phyloP scores from a whole-genome alignment of 345 rosid genomes.

The Hypericum androsaemum region DNA sequence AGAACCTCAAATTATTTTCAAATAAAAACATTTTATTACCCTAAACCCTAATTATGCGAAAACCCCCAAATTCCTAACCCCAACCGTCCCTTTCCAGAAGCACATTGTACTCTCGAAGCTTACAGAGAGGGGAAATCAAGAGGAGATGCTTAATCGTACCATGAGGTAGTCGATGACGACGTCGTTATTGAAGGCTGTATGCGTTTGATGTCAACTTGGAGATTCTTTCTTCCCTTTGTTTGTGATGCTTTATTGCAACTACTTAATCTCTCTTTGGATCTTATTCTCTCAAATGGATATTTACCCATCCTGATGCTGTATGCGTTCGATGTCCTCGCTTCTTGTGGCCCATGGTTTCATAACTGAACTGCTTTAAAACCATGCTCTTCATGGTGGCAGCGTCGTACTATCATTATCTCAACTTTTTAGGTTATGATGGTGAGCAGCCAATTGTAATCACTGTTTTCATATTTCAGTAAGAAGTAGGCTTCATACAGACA shows the following conservation, averaged over 20 bases:
- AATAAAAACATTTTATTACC: no score
- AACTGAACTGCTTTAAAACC: constrained; percentile 68
- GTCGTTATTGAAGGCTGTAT: constrained; percentile 78
- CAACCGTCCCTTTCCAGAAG: no score
- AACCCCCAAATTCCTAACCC: no score
- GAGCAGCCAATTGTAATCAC: constrained; percentile 17
- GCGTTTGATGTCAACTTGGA: constrained; percentile 99
- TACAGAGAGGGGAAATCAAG: no score
- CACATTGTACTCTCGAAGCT: no score
- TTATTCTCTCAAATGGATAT: constrained; percentile 4
- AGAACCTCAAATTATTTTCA: no score
- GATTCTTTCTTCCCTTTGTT: constrained; percentile 99
- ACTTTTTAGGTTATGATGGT: constrained; percentile 97
- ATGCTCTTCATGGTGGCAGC: constrained; percentile 91
- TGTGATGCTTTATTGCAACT: constrained; percentile 78
- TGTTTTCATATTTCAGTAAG: background rate
- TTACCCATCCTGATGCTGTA: constrained; percentile 6
- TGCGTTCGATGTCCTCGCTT: constrained; percentile 61
- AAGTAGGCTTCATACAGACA: background rate
- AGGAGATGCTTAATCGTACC: no score
- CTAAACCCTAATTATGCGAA: no score
- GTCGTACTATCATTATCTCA: constrained; percentile 93
- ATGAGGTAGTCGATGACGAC: no score
- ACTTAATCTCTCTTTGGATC: background rate
- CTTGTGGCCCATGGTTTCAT: constrained; percentile 85